Conservation (phyloP, 306 rosid genomes). For the Acmispon strigosus region DNA sequence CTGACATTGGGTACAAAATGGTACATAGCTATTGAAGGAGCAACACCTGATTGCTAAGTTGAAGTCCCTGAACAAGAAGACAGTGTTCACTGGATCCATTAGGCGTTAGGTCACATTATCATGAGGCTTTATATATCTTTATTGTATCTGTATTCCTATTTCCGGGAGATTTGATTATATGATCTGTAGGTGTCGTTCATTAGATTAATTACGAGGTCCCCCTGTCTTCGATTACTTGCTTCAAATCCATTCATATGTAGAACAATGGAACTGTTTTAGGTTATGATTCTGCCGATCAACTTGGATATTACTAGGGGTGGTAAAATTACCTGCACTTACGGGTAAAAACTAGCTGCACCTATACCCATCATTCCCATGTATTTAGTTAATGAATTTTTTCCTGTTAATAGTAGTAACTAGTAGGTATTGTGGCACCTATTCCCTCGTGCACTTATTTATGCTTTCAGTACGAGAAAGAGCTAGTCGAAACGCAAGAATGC, state of each 20-base stretch:
- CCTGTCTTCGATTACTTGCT: not conserved
- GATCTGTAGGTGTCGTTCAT: not conserved
- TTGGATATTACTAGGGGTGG: too few relatives aligned
- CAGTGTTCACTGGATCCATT: not conserved
- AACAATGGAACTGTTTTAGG: not conserved
- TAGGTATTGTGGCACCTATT: too few relatives aligned
- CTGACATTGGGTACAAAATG: not conserved
- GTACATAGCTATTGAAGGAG: not conserved
- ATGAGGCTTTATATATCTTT: not conserved
- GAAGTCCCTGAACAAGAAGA: not conserved
- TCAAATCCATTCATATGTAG: not conserved
- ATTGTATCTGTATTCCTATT: not conserved
- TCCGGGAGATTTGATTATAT: not conserved
- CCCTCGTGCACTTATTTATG: too few relatives aligned
- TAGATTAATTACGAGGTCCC: not conserved
- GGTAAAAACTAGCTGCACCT: too few relatives aligned
- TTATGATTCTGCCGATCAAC: not conserved
- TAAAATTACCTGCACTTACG: too few relatives aligned
- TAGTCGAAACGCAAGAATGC: too few relatives aligned
- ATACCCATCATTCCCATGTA: too few relatives aligned
- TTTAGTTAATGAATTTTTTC: too few relatives aligned
- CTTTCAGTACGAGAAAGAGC: too few relatives aligned
- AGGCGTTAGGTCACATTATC: not conserved
- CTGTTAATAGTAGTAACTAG: too few relatives aligned
- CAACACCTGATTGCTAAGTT: slow-evolving; percentile 4